Evolutionary conservation across 2,329 filamentous ascomycete species (phyloP).

Genomic region (Aspergillus latus): DNA sequence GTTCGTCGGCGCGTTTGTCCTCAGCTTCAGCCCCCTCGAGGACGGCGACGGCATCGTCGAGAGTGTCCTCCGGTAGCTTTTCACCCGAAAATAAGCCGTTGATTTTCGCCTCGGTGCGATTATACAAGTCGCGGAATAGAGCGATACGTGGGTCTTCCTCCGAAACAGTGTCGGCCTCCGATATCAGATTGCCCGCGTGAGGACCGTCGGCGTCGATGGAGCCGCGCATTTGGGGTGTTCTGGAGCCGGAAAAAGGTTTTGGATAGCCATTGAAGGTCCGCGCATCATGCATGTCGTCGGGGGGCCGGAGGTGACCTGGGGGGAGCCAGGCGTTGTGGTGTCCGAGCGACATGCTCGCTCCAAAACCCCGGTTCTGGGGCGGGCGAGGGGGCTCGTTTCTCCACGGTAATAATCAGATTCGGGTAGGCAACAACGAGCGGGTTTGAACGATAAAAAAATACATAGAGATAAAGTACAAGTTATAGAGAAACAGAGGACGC

Average conservation of each 20-base stretch:
- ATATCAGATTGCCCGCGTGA: constrained; percentile 49
- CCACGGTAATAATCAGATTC: constrained; percentile 43
- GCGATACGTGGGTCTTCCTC: constrained; percentile 69
- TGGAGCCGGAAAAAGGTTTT: constrained; percentile 44
- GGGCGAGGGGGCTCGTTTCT: constrained; percentile 46
- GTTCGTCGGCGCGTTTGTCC: constrained; percentile 51
- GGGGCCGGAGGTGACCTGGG: constrained; percentile 58
- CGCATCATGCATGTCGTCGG: constrained; percentile 57
- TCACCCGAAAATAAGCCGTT: constrained; percentile 67
- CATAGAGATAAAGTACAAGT: constrained; percentile 28
- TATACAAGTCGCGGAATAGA: constrained; percentile 75
- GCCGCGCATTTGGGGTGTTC: constrained; percentile 46
- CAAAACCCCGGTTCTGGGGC: constrained; percentile 48
- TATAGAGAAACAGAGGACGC: constrained; percentile 26
- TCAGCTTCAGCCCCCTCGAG: constrained; percentile 35
- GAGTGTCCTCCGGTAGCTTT: constrained; percentile 30
- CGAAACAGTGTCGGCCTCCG: constrained; percentile 57
- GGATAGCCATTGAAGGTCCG: constrained; percentile 46
- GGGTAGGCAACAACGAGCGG: constrained; percentile 29
- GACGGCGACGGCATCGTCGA: constrained; percentile 51
- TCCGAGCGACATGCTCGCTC: constrained; percentile 63
- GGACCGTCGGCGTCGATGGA: constrained; percentile 47
- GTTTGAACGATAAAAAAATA: constrained; percentile 32
- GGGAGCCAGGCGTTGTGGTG: constrained; percentile 69
- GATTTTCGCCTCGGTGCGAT: constrained; percentile 73